A percentile compares a stretch with the other conserved stretches of the same genome.
These are phyloP conservation scores for Aspergillus ochraceus DNA, from an alignment of 2,329 filamentous ascomycete genomes.

Conservation along the genomic window DNA sequence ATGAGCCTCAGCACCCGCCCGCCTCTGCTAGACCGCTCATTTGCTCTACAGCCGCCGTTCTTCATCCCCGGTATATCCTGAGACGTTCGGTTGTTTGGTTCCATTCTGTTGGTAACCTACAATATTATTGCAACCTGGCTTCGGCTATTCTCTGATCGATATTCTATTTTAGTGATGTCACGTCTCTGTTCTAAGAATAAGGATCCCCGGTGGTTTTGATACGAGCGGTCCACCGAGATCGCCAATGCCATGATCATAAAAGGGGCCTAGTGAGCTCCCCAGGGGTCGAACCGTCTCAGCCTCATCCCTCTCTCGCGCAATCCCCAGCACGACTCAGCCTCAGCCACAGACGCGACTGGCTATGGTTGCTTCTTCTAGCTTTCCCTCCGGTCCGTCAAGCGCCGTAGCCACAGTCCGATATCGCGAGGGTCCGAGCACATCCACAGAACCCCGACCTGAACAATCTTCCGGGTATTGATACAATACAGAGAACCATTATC, in stretches of 20 bases:
- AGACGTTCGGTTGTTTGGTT: conserved; percentile 11
- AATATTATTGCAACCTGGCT: neutral
- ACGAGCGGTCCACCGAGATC: conserved; percentile 7
- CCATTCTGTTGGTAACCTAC: conserved; percentile 18
- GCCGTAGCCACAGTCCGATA: conserved; percentile 8
- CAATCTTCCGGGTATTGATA: neutral
- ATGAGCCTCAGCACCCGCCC: conserved; percentile 1
- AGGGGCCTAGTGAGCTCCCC: conserved; percentile 4
- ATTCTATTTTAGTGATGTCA: conserved; percentile 8
- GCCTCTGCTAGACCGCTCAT: conserved; percentile 2
- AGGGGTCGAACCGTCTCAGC: conserved; percentile 15
- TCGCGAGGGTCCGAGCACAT: conserved; percentile 1
- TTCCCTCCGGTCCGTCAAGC: conserved; percentile 2
- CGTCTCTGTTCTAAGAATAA: conserved; percentile 16
- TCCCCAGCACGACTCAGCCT: conserved; percentile 12
- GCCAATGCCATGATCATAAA: conserved; percentile 3
- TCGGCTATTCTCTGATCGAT: neutral
- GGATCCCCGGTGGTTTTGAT: neutral
- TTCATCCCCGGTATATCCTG: conserved; percentile 7
- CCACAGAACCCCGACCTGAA: neutral
- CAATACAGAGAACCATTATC: neutral
- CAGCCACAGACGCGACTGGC: conserved; percentile 14
- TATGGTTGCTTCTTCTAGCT: conserved; percentile 5
- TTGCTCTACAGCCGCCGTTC: conserved; percentile 15
- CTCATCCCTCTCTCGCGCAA: conserved; percentile 9